phyloP scores from a whole-genome alignment of 192 early-diverging fungal species.

The Backusella sp. region DNA sequence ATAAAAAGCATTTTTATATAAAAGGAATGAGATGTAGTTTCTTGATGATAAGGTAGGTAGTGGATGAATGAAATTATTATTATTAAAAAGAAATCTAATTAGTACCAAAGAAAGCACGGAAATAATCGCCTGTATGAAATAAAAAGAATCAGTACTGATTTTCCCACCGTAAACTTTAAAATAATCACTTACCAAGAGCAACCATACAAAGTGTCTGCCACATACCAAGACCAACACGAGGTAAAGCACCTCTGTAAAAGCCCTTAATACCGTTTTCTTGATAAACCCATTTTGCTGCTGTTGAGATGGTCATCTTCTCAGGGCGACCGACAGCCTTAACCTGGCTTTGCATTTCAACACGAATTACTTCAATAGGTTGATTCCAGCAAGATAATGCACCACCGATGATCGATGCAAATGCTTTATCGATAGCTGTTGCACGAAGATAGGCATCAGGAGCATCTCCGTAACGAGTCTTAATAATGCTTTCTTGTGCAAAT shows the following conservation, averaged over 20 bases:
- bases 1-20: conserved; percentile 6
- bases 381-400: conserved; percentile 97
- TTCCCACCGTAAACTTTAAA: not conserved
- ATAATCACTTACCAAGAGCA: conserved; percentile 45
- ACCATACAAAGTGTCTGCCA: conserved; percentile 97
- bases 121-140: conserved; percentile 18
- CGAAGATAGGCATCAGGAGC: conserved; percentile 37
- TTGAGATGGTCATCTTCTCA: conserved; percentile 86
- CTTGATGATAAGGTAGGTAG: conserved; percentile 6
- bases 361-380: conserved; percentile 98
- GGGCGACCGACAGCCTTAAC: conserved; percentile 85
- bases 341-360: conserved; percentile 98
- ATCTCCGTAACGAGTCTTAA: conserved; percentile 52
- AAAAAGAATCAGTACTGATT: not conserved
- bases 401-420: conserved; percentile 80
- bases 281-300: conserved; percentile 88
- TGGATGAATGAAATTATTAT: conserved; percentile 6
- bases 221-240: conserved; percentile 74
- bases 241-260: conserved; percentile 88
- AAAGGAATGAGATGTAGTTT: conserved; percentile 9
- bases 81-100: conserved; percentile 17
- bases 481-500: conserved; percentile 67
- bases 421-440: conserved; percentile 56
- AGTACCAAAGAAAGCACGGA: conserved; percentile 20
- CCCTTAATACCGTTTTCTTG: conserved; percentile 86